Evolutionary conservation across 768 basidiomycete genomes (phyloP).

Genomic region (Atractiella rhizophila): DNA sequence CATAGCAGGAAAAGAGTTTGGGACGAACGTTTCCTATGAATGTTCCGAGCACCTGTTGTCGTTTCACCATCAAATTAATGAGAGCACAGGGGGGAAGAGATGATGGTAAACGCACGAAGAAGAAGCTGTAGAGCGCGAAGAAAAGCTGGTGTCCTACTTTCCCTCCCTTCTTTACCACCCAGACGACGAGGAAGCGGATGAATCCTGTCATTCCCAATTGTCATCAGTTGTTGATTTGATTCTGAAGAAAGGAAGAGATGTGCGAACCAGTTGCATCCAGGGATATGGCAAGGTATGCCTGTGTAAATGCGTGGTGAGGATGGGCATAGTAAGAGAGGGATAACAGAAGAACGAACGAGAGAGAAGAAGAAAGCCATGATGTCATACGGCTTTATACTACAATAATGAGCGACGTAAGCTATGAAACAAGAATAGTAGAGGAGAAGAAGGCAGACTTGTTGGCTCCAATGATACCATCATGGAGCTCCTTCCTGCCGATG

Average conservation of each 20-base stretch:
- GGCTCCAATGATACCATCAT: conserved; percentile 58
- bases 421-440: too few species aligned
- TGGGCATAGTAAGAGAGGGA: neutral
- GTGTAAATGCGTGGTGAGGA: neutral
- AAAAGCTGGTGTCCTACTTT: conserved; percentile 38
- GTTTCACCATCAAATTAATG: too few species aligned
- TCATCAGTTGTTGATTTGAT: too few species aligned
- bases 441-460: too few species aligned
- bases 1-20: conserved; percentile 3
- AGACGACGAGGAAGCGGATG: conserved; percentile 68
- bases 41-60: conserved; percentile 42
- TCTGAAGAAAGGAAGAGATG: too few species aligned
- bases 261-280: conserved; percentile 66
- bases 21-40: conserved; percentile 57
- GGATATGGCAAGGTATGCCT: conserved; percentile 69
- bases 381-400: conserved; percentile 56
- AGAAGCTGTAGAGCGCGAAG: conserved; percentile 57
- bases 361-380: conserved; percentile 81
- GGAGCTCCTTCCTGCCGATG: conserved; percentile 29
- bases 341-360: conserved; percentile 26
- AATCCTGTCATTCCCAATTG: too few species aligned
- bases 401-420: too few species aligned
- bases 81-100: too few species aligned
- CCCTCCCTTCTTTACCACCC: conserved; percentile 59
- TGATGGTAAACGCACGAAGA: conserved; percentile 28